Evolutionary conservation across 176 grass and related monocot species (phyloP), one percentile per base, ranked within the genome.

Genomic region (Pontederia crassipes): DNA sequence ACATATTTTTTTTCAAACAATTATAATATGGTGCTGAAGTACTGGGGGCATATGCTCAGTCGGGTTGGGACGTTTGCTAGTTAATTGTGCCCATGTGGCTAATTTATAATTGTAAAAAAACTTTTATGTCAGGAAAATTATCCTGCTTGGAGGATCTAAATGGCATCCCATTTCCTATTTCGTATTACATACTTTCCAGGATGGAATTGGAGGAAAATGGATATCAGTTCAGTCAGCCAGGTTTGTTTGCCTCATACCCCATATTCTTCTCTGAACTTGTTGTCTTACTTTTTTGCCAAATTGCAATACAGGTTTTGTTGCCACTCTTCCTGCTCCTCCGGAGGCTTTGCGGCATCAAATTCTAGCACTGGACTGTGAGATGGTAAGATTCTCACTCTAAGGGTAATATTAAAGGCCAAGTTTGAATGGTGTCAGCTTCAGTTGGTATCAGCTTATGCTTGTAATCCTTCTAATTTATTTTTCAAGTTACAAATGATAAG

Each of bases 351-450:
- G 73, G 57, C 66, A 83, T 81, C 77, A 83, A 88, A 74, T 91
- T 77, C 79, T 97, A 12, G 92, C 84, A 63, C 87, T 97, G 83
- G 92, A 91, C 72, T 97, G 92, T 88, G 92, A 97, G 63, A 97
- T 97, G 92, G 92, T 91, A 83, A 72, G 28, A 18, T 47, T 62
- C 45, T 17, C 24, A 40, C 32, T 7, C 32, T 16, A 2, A 16
- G 16, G 8, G 15, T 14, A 45, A 61, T 9, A 16, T 61, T 17
- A 45, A 46, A 10, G 13, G 46, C 46, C 17, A 9, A 62, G 46
- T 17, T 62, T 17, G 2, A 2, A 15, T 15, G 3, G 20, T 58
- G 4, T 53, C 9, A 53, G 69, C 50, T 62, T 58, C 12, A 7
- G n/a, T 12, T 59, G 11, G 24, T 13, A 28, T 9, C 57, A 4